Evolutionary conservation across 2,329 filamentous ascomycete genomes (phyloP).

Genomic region (Pochonia chlamydosporia): DNA sequence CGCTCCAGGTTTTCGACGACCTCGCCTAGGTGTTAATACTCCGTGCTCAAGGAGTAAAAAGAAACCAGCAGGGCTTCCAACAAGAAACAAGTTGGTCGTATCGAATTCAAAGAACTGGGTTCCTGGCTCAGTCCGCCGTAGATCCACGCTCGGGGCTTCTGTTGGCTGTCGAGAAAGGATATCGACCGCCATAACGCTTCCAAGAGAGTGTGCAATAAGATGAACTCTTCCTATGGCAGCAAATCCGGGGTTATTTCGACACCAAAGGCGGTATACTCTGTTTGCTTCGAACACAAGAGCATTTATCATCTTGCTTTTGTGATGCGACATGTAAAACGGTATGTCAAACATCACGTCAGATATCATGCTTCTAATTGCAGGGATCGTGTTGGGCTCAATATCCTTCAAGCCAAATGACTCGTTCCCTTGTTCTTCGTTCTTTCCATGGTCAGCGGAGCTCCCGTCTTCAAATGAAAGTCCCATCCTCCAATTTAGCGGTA

Average conservation of each 20-base stretch:
- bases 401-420: slow-evolving; percentile 68
- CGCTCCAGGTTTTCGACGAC: slow-evolving; percentile 68
- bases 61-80: slow-evolving; percentile 86
- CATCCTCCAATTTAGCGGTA: slow-evolving; percentile 92
- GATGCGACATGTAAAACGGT: slow-evolving; percentile 93
- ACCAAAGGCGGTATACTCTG: slow-evolving; percentile 93
- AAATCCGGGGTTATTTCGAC: slow-evolving; percentile 86
- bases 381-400: slow-evolving; percentile 86
- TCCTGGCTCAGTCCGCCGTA: slow-evolving; percentile 32
- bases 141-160: slow-evolving; percentile 46
- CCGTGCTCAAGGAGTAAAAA: slow-evolving; percentile 81
- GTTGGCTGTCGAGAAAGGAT: slow-evolving; percentile 88
- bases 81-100: slow-evolving; percentile 81
- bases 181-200: slow-evolving; percentile 91
- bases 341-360: slow-evolving; percentile 98
- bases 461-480: slow-evolving; percentile 83
- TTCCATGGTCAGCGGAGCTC: slow-evolving; percentile 51
- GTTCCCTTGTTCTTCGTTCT: slow-evolving; percentile 46
- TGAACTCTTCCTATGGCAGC: slow-evolving; percentile 77
- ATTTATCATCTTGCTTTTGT: slow-evolving; percentile 90
- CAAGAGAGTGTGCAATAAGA: slow-evolving; percentile 86
- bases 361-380: slow-evolving; percentile 87
- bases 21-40: slow-evolving; percentile 67
- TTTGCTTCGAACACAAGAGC: slow-evolving; percentile 89
- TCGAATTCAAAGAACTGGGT: slow-evolving; percentile 80